Evolutionary conservation across 805 yeast genomes (phyloP), one percentile per base, ranked within the genome.

Genomic region (Starmerella bacillaris): DNA sequence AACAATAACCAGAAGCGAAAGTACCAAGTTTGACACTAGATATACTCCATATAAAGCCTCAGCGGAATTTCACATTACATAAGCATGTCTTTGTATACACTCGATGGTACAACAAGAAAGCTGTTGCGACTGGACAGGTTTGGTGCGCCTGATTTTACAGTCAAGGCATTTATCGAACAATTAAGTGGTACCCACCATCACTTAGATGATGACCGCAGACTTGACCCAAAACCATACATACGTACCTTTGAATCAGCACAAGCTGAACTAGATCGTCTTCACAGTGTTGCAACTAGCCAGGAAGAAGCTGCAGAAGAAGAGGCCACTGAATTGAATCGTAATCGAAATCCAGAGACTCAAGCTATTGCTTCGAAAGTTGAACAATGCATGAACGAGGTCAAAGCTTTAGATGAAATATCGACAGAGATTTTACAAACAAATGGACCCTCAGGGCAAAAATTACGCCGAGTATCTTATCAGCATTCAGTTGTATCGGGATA

Each of bases 171-270:
- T 53, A 70, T 83, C 19, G 89, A 83, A 51, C 76, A 71, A 48
- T 59, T 84, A 44, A 70, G 84, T 41, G 71, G 72, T 49, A 77
- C 74, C 48, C 78, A 76, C 43, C 61, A 68, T 30, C 48, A 49
- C 33, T 44, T 49, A 22, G 38, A 41, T 17, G 47, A 38, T 21
- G 49, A 42, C 36, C 38, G 38, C 43, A 55, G 58, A 9, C 56
- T 82, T 36, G 94, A 89, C 50, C 94, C 96, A 1, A 82, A 80
- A 49, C 96, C 96, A 2, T 89, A 79, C 51, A 86, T 86, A 31
- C 68, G 94, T 45, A 80, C 94, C 0, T 84, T 89, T 54, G 95
- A 86, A 51, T 72, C 84, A 1, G 79, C 89, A 2, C 59, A 83
- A 30, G 64, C 72, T 31, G 86, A 80, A 48, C 59, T 86, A 43